Base-by-base conservation (phyloP, 2,329 filamentous ascomycete genomes). In the Aspergillus ibericus region DNA sequence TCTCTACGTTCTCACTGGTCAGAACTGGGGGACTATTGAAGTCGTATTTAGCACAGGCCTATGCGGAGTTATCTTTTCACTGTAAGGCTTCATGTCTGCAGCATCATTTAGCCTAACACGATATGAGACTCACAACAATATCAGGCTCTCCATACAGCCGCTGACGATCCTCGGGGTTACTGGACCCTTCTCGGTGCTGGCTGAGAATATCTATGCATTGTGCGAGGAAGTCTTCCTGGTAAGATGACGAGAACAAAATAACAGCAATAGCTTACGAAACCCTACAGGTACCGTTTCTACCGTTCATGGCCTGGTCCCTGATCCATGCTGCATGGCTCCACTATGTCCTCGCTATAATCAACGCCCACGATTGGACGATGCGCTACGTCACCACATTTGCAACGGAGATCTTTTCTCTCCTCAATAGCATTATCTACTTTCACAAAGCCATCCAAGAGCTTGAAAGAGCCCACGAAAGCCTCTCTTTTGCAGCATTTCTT, bases 361-460 rank as follows among this genome's bases (percentile, higher is more conserved):
- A 88, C 70, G 86, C 85, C 4, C 85, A 88, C 67, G 85, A 88
- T 71, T 88, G 85, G 83, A 88, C 86, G 0, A 89, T 88, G 86
- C 80, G 83, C 65, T 88, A 88, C 70, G 86, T 89, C 50, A 89
- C 86, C 2, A 85, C 82, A 18, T 88, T 88, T 70, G 86, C 81
- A 59, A 85, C 83, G 44, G 86, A 88, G 68, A 86, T 88, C 55
- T 88, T 88, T 69, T 86, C 85, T 2, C 78, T 89, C 8, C 75
- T 88, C 27, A 88, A 88, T 72, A 86, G 84, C 64, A 82, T 88
- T 58, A 88, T 88, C 63, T 89, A 88, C 72, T 87, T 89, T 66
- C 83, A 88, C 72, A 88, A 88, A 71, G 85, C 85, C 1, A 80
- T 86, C 34, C 84, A 88, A 68, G 86, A 88, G 68, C 76, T 88